phyloP scores from a whole-genome alignment of 129 eudicot genomes.

The Arctium minus region DNA sequence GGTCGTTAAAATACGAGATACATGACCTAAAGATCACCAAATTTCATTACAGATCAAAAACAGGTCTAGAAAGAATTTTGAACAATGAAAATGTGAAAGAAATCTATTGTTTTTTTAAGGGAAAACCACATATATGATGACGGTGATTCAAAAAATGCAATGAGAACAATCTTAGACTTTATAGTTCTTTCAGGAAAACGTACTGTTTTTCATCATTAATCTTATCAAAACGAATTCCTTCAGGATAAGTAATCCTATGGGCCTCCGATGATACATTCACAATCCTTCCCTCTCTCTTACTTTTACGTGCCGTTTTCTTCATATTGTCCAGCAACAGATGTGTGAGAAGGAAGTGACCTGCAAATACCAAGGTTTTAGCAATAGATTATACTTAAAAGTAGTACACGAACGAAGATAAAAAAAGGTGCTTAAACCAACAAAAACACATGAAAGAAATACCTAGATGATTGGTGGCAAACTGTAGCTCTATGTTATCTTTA shows the following conservation, averaged over 20 bases:
- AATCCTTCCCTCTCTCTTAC: conserved; percentile 70
- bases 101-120: neutral
- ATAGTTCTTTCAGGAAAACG: neutral
- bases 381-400: neutral
- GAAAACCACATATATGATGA: neutral
- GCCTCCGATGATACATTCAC: conserved; percentile 75
- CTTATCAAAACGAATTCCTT: conserved; percentile 71
- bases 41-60: too few species aligned
- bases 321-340: conserved; percentile 67
- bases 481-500: conserved; percentile 78
- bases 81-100: neutral
- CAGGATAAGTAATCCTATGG: conserved; percentile 50
- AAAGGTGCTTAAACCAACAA: neutral
- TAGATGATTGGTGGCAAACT: conserved; percentile 89
- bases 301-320: conserved; percentile 59
- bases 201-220: conserved; percentile 55
- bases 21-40: neutral
- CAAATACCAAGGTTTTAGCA: conserved; percentile 1
- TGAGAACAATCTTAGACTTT: neutral
- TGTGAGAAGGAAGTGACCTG: conserved; percentile 81
- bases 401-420: neutral
- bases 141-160: neutral
- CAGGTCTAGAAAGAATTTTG: neutral
- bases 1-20: neutral
- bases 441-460: conserved; percentile 41